Evolutionary conservation across 345 rosid genomes (phyloP).

Genomic region (Aquilaria sinensis): DNA sequence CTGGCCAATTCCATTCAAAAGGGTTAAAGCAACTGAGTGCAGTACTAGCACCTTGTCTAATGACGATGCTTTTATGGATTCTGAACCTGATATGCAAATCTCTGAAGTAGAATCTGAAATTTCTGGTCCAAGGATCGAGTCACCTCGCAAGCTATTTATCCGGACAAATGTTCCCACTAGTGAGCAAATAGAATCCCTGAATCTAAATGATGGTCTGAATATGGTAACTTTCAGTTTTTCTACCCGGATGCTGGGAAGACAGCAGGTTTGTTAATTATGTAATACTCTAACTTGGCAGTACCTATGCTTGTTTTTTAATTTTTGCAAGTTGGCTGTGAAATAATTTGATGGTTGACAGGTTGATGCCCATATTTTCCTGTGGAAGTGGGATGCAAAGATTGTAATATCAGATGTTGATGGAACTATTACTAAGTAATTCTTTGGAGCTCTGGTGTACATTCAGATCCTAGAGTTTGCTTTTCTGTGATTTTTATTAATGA

Average conservation of each 20-base stretch:
- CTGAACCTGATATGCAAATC: slow-evolving; percentile 47
- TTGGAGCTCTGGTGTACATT: not conserved
- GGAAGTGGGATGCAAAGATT: slow-evolving; percentile 87
- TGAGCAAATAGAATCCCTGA: slow-evolving; percentile 75
- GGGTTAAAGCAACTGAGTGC: slow-evolving; percentile 63
- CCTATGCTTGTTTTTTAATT: not conserved
- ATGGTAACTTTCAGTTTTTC: slow-evolving; percentile 70
- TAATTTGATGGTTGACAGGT: slow-evolving; percentile 34
- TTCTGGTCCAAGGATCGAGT: slow-evolving; percentile 27
- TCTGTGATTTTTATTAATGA: too few relatives aligned
- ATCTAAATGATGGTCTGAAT: slow-evolving; percentile 83
- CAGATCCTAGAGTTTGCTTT: too few relatives aligned
- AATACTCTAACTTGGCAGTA: not conserved
- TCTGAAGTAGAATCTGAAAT: slow-evolving; percentile 23
- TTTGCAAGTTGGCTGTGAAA: slow-evolving; percentile 4
- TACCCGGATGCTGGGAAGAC: slow-evolving; percentile 72
- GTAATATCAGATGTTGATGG: slow-evolving; percentile 93
- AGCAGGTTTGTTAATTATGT: slow-evolving; percentile 44
- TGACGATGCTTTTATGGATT: slow-evolving; percentile 71
- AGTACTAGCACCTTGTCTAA: slow-evolving; percentile 46
- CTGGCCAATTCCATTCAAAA: slow-evolving; percentile 77
- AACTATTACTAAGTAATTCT: slow-evolving; percentile 72
- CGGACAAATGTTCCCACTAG: slow-evolving; percentile 72
- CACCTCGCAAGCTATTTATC: slow-evolving; percentile 55
- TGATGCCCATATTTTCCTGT: slow-evolving; percentile 73